phyloP scores from a whole-genome alignment of 116 monocot species.

The Cymodocea nodosa region DNA sequence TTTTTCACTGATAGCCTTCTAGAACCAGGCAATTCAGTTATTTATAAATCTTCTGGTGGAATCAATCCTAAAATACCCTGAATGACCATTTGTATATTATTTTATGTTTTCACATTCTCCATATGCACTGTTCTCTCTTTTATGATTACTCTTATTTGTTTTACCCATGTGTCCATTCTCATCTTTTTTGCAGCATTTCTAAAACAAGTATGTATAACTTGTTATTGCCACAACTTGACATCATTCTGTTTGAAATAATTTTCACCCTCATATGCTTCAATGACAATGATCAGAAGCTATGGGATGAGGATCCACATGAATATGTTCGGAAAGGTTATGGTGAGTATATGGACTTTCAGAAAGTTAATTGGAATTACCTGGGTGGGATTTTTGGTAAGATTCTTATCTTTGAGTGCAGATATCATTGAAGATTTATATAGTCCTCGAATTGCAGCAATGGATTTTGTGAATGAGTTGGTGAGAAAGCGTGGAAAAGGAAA shows the following conservation, averaged over 20 bases:
- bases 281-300: conserved; percentile 79
- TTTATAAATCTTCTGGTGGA: too few species aligned
- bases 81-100: too few species aligned
- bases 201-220: conserved; percentile 71
- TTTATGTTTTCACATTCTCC: too few species aligned
- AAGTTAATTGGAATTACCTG: neutral
- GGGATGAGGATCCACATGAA: conserved; percentile 99
- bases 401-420: conserved; percentile 34
- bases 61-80: too few species aligned
- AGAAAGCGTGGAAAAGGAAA: conserved; percentile 86
- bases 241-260: conserved; percentile 87
- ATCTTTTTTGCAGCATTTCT: conserved; percentile 60
- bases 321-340: conserved; percentile 99
- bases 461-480: conserved; percentile 91
- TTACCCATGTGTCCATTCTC: neutral
- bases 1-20: too few species aligned
- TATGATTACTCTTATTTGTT: too few species aligned
- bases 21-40: too few species aligned
- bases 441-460: conserved; percentile 95
- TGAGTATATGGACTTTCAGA: conserved; percentile 13
- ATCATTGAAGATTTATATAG: conserved; percentile 96
- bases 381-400: neutral
- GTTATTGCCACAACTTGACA: conserved; percentile 69
- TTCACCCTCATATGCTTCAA: conserved; percentile 98
- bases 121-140: too few species aligned